Evolutionary conservation across 768 basidiomycete species (phyloP).

Genomic region (Termitomyces sp.): DNA sequence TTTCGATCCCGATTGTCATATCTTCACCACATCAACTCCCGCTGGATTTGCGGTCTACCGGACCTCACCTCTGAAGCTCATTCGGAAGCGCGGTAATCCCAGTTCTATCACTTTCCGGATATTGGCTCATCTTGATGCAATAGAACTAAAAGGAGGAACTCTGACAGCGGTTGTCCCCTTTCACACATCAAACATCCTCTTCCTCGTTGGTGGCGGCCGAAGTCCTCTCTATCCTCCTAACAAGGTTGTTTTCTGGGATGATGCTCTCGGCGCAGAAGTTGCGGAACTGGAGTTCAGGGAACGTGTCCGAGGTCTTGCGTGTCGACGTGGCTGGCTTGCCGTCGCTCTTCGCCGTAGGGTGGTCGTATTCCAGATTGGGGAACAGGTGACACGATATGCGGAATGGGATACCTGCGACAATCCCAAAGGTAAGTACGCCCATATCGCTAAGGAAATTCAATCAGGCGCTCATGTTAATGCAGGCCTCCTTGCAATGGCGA

Average conservation of each 20-base stretch:
- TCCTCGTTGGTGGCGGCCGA: conserved; percentile 82
- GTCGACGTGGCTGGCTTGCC: conserved; percentile 79
- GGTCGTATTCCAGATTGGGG: conserved; percentile 68
- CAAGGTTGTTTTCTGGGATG: conserved; percentile 90
- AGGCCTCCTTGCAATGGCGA: conserved; percentile 80
- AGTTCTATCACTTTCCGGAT: conserved; percentile 8
- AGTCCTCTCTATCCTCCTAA: conserved; percentile 89
- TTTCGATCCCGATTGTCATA: conserved; percentile 74
- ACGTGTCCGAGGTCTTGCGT: conserved; percentile 71
- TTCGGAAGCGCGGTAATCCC: conserved; percentile 72
- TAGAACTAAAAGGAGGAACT: conserved; percentile 78
- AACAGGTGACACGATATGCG: conserved; percentile 53
- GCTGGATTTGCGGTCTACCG: conserved; percentile 82
- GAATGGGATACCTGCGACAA: conserved; percentile 92
- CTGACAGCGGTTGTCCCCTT: conserved; percentile 71
- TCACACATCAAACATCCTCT: conserved; percentile 77
- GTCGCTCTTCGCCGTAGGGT: conserved; percentile 77
- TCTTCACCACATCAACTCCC: conserved; percentile 77
- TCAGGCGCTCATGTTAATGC: conserved; percentile 1
- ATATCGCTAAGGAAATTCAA: not conserved
- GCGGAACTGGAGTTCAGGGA: conserved; percentile 90
- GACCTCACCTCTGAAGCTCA: conserved; percentile 66
- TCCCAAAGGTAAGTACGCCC: conserved; percentile 66
- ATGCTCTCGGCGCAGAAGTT: conserved; percentile 66
- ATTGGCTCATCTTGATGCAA: not conserved